These are phyloP conservation scores for Byssothecium circinans DNA, from an alignment of 2,329 filamentous ascomycete genomes.

Conservation along the genomic window DNA sequence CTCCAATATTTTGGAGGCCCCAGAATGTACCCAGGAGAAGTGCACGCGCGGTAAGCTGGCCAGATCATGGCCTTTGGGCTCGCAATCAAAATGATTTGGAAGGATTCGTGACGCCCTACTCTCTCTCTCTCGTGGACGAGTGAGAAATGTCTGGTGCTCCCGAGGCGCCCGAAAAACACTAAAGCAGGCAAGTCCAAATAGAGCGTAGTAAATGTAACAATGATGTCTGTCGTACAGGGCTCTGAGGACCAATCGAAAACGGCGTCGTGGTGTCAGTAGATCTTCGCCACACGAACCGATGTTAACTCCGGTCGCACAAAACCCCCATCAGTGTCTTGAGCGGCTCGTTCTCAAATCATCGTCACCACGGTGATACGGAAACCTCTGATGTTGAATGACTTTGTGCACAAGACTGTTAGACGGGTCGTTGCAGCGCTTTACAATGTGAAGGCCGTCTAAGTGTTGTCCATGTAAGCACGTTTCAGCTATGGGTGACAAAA, in stretches of 20 bases:
- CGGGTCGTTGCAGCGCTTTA: constrained; percentile 11
- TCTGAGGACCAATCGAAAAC: constrained; percentile 19
- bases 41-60: constrained; percentile 8
- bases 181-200: constrained; percentile 29
- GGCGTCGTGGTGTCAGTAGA: constrained; percentile 14
- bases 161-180: constrained; percentile 12
- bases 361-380: neutral
- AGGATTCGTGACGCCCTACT: neutral
- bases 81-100: constrained; percentile 1
- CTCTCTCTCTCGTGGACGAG: constrained; percentile 1
- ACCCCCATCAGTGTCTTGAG: neutral
- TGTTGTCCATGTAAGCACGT: constrained; percentile 20
- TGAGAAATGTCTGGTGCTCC: neutral
- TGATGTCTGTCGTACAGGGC: constrained; percentile 30
- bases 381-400: neutral
- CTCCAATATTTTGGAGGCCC: no score
- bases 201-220: constrained; percentile 41
- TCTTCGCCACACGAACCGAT: constrained; percentile 23
- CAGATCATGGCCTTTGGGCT: neutral
- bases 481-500: constrained; percentile 29
- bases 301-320: constrained; percentile 7
- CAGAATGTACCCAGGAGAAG: no score
- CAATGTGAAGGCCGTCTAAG: constrained; percentile 5
- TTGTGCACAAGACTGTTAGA: neutral
- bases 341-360: neutral